Conservation (phyloP, 306 rosid species). For the Cucumis hystrix region DNA sequence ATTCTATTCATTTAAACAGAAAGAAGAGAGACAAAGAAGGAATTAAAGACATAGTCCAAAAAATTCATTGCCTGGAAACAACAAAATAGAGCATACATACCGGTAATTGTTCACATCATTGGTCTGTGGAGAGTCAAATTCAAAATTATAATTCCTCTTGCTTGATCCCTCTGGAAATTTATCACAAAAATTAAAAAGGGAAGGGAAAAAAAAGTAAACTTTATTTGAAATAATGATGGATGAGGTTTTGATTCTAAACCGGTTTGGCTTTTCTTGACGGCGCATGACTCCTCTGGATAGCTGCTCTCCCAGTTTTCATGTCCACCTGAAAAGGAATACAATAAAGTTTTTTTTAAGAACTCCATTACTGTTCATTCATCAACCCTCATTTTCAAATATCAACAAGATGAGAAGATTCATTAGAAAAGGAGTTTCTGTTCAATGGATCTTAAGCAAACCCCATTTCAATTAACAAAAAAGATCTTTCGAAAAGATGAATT, state of each 20-base stretch:
- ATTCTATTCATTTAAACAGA: conserved; percentile 31
- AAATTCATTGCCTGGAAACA: conserved; percentile 1
- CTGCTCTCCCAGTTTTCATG: not conserved
- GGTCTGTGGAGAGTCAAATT: not conserved
- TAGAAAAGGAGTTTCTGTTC: not conserved
- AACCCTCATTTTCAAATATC: not conserved
- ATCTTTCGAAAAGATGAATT: not conserved
- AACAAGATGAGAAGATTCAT: not conserved
- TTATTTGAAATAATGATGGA: conserved; percentile 17
- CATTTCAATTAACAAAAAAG: not conserved
- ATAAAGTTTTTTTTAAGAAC: not conserved
- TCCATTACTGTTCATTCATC: not conserved
- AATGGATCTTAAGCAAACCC: not conserved
- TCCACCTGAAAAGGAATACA: not conserved
- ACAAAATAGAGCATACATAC: not conserved
- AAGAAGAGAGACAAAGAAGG: not conserved
- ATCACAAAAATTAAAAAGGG: not conserved
- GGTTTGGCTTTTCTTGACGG: not conserved
- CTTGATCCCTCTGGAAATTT: conserved; percentile 11
- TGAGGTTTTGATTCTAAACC: not conserved
- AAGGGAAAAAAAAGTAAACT: not conserved
- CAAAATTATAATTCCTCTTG: conserved; percentile 1
- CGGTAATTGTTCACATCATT: not conserved
- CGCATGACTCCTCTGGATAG: not conserved
- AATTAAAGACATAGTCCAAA: not conserved